These are phyloP conservation scores for Phytophthora colocasiae DNA, from an alignment of 352 stramenopile species.

Conservation along the genomic window DNA sequence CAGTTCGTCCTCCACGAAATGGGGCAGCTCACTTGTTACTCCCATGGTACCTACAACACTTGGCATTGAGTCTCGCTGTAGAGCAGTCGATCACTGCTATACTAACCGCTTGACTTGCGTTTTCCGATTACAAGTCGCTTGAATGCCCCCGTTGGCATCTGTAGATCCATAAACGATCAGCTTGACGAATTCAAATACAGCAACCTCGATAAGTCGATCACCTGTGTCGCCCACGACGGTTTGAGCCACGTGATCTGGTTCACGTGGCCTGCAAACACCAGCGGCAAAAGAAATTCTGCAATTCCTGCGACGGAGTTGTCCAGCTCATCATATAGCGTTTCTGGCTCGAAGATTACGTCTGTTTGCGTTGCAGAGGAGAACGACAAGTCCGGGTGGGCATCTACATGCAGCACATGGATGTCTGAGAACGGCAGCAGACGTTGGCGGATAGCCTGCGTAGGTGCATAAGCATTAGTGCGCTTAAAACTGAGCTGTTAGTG, in stretches of 20 bases:
- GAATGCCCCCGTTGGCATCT: constrained; percentile 53
- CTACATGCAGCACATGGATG: constrained; percentile 82
- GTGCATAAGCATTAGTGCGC: neutral
- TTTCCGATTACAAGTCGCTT: constrained; percentile 50
- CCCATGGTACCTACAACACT: constrained; percentile 40
- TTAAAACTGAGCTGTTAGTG: neutral
- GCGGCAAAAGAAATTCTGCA: constrained; percentile 85
- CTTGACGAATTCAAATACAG: neutral
- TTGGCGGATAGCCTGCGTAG: constrained; percentile 69
- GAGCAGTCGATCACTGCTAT: neutral
- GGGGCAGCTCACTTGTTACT: constrained; percentile 61
- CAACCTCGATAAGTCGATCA: constrained; percentile 11
- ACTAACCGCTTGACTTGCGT: constrained; percentile 41
- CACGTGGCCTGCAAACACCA: constrained; percentile 84
- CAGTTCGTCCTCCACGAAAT: constrained; percentile 82
- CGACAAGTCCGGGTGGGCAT: constrained; percentile 89
- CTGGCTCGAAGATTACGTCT: constrained; percentile 63
- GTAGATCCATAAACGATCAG: neutral
- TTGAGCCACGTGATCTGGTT: constrained; percentile 83
- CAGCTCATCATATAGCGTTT: constrained; percentile 77
- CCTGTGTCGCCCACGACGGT: constrained; percentile 79
- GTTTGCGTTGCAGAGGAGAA: constrained; percentile 59
- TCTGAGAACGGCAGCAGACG: constrained; percentile 67
- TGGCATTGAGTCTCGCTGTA: neutral
- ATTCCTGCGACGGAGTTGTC: constrained; percentile 77